Evolutionary conservation across 768 basidiomycete species (phyloP).

Genomic region (Lactarius sanguifluus): DNA sequence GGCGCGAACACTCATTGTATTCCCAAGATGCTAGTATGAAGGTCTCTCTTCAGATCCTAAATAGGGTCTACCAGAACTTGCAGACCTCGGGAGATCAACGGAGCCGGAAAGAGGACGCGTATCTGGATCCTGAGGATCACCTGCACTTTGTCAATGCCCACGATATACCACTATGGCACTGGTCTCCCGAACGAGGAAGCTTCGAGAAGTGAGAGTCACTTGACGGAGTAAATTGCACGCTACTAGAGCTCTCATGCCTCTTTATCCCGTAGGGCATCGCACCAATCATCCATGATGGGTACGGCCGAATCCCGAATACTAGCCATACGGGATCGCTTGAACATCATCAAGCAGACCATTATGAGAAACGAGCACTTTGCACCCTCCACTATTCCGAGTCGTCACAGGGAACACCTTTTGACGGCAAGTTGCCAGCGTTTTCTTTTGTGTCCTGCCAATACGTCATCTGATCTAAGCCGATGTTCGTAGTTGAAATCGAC

Average conservation of each 20-base stretch:
- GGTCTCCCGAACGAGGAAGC: slow-evolving; percentile 80
- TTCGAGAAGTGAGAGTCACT: slow-evolving; percentile 72
- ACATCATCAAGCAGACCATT: slow-evolving; percentile 91
- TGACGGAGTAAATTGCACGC: no score
- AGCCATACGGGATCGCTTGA: slow-evolving; percentile 80
- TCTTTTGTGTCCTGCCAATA: background rate
- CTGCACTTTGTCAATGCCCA: slow-evolving; percentile 85
- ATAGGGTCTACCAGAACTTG: slow-evolving; percentile 71
- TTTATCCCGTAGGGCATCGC: slow-evolving; percentile 44
- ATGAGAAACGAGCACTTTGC: slow-evolving; percentile 97
- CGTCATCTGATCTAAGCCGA: slow-evolving; percentile 12
- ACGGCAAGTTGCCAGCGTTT: slow-evolving; percentile 54
- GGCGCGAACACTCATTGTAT: background rate
- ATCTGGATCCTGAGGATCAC: slow-evolving; percentile 78
- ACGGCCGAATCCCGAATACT: slow-evolving; percentile 78
- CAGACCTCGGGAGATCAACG: slow-evolving; percentile 61
- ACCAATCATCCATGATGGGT: slow-evolving; percentile 70
- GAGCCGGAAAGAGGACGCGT: slow-evolving; percentile 51
- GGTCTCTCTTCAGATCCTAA: slow-evolving; percentile 64
- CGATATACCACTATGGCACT: slow-evolving; percentile 94
- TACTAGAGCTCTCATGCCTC: slow-evolving; percentile 17
- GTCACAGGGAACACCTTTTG: slow-evolving; percentile 82
- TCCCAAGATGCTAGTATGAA: slow-evolving; percentile 76
- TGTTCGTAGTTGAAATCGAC: slow-evolving; percentile 80
- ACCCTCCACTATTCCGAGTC: slow-evolving; percentile 88